Conservation (phyloP, 2,329 filamentous ascomycete genomes). For the Trichoderma guizhouense region DNA sequence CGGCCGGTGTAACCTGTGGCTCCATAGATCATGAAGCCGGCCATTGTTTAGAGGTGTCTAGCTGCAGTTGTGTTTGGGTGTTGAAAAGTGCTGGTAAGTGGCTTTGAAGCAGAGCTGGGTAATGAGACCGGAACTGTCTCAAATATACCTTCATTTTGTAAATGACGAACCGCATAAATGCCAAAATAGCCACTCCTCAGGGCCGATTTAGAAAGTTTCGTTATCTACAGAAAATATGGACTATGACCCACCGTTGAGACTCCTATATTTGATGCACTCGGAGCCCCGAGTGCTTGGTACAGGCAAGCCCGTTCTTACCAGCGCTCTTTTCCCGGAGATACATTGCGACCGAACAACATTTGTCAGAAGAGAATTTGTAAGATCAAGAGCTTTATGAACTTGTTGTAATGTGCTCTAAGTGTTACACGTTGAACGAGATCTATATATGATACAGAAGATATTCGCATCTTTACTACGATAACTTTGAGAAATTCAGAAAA, state of each 20-base stretch:
- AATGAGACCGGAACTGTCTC: accelerated
- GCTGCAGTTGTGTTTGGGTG: not conserved
- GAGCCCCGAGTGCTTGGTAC: not conserved
- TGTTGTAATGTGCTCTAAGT: not conserved
- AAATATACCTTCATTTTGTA: not conserved
- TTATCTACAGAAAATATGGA: not conserved
- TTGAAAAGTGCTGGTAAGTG: not conserved
- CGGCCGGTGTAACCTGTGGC: not conserved
- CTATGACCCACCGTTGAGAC: not conserved
- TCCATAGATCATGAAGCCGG: not conserved
- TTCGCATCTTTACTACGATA: not conserved
- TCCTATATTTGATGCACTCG: not conserved
- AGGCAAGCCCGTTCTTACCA: not conserved
- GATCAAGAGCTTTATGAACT: no score
- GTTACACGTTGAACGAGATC: not conserved
- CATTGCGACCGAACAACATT: not conserved
- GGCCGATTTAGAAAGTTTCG: accelerated
- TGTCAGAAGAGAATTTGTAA: not conserved
- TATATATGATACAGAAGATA: not conserved
- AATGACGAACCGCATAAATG: not conserved
- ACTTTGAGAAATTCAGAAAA: not conserved
- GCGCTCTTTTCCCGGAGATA: not conserved
- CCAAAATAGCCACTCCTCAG: accelerated
- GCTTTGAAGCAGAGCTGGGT: not conserved
- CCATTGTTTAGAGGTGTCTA: not conserved